Evolutionary conservation across 306 rosid genomes (phyloP).

Genomic region (Rosa chinensis): DNA sequence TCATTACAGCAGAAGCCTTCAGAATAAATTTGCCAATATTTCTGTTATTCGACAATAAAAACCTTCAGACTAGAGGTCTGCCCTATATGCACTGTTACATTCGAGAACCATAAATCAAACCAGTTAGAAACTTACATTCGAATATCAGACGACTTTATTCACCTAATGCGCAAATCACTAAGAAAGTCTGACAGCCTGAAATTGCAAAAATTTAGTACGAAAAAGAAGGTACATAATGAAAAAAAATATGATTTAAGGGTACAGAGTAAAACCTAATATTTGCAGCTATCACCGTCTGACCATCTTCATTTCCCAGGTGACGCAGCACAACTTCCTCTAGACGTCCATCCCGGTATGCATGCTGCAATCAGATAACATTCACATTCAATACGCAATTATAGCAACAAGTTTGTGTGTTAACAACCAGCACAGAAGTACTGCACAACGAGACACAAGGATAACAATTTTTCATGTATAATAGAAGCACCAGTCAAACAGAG

Average conservation of each 20-base stretch:
- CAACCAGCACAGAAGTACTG: not conserved
- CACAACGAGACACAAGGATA: not conserved
- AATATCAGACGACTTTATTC: conserved; percentile 35
- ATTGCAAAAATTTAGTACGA: conserved; percentile 26
- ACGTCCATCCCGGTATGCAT: conserved; percentile 80
- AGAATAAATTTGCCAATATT: not conserved
- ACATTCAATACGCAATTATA: conserved; percentile 23
- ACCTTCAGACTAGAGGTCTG: not conserved
- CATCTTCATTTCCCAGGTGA: conserved; percentile 91
- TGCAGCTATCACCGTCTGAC: conserved; percentile 76
- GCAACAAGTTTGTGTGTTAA: not conserved
- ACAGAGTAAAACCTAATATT: conserved; percentile 60
- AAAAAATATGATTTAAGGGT: not conserved
- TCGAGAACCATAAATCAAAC: conserved; percentile 2
- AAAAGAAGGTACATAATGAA: not conserved
- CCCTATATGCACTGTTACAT: not conserved
- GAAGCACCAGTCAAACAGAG: not conserved
- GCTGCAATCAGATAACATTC: conserved; percentile 53
- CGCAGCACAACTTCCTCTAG: conserved; percentile 78
- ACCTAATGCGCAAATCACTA: conserved; percentile 66
- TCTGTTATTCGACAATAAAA: not conserved
- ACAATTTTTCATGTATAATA: not conserved
- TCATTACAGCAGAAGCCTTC: not conserved
- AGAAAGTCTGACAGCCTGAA: conserved; percentile 91
- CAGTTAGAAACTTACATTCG: conserved; percentile 42